These are phyloP conservation scores for Plasmodium ovale DNA, from an alignment of 169 alveolate genomes.

Conservation along the genomic window DNA sequence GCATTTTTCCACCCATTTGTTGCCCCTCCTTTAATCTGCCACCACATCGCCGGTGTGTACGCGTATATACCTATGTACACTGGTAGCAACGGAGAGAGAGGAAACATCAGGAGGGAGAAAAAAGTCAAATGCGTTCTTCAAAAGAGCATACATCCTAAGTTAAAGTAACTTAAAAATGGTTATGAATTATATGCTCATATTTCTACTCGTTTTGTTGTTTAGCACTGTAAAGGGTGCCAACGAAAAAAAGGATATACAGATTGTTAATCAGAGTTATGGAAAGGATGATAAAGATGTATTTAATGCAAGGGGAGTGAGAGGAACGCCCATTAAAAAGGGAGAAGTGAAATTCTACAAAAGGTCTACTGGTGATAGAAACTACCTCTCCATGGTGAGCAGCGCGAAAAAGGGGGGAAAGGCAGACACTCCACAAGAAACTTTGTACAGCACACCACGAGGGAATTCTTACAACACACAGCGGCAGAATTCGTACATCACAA, in stretches of 20 bases:
- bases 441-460: too few species aligned
- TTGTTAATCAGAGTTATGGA: not conserved
- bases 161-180: conserved; percentile 8
- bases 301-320: not conserved
- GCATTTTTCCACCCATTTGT: too few species aligned
- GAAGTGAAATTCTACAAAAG: not conserved
- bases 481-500: too few species aligned
- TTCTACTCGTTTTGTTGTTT: conserved; percentile 5
- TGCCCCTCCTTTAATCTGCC: too few species aligned
- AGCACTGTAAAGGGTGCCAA: not conserved
- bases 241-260: conserved; percentile 5
- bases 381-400: not conserved
- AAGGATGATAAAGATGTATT: not conserved
- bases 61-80: too few species aligned
- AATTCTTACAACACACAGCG: too few species aligned
- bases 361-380: not conserved
- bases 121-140: not conserved
- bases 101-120: not conserved
- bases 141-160: not conserved
- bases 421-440: too few species aligned
- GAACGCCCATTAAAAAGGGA: not conserved
- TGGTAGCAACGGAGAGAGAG: too few species aligned
- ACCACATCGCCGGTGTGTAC: too few species aligned
- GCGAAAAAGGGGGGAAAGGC: not conserved
- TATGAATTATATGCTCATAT: not conserved